Evolutionary conservation across 345 rosid genomes (phyloP).

Genomic region (Mangifera indica): DNA sequence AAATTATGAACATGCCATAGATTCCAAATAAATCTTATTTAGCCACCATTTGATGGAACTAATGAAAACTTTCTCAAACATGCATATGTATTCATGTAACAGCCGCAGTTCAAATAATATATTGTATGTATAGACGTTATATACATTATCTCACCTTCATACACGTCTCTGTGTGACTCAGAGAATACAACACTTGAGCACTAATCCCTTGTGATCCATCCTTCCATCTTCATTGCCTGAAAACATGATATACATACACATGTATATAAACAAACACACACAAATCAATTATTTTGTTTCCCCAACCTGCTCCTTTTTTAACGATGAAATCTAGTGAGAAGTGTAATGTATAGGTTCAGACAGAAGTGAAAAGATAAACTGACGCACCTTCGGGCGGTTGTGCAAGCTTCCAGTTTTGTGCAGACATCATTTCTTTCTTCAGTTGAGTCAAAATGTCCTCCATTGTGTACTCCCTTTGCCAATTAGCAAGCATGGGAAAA

Average conservation of each 20-base stretch:
- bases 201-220: slow-evolving; percentile 77
- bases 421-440: slow-evolving; percentile 80
- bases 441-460: slow-evolving; percentile 66
- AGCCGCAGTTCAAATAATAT: slow-evolving; percentile 26
- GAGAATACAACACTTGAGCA: slow-evolving; percentile 72
- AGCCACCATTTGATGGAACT: slow-evolving; percentile 29
- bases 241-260: slow-evolving; percentile 11
- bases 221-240: slow-evolving; percentile 88
- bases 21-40: slow-evolving; percentile 33
- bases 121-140: slow-evolving; percentile 17
- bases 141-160: slow-evolving; percentile 35
- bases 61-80: slow-evolving; percentile 25
- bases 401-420: slow-evolving; percentile 70
- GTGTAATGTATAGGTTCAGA: background rate
- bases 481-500: slow-evolving; percentile 67
- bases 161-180: slow-evolving; percentile 28
- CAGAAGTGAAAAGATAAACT: background rate
- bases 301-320: too few species aligned
- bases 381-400: slow-evolving; percentile 79
- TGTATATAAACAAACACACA: too few species aligned
- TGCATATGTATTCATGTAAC: slow-evolving; percentile 15
- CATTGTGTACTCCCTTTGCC: slow-evolving; percentile 73
- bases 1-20: slow-evolving; percentile 7
- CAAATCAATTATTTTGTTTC: too few species aligned
- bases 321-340: background rate